phyloP scores from a whole-genome alignment of 352 stramenopile species.

The Phytophthora sojae region DNA sequence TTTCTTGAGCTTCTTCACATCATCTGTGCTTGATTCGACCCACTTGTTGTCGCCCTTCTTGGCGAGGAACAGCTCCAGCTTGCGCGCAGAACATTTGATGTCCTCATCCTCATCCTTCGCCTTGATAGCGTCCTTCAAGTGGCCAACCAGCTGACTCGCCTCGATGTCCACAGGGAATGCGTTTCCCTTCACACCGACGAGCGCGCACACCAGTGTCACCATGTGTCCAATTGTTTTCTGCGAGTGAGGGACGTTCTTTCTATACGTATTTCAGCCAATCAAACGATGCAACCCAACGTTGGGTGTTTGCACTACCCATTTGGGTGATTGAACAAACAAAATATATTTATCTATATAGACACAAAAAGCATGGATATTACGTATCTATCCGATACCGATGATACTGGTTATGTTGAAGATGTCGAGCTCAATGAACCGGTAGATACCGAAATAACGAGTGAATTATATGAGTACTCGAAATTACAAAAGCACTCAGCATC shows the following conservation, averaged over 20 bases:
- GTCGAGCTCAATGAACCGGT: not conserved
- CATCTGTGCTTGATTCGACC: not conserved
- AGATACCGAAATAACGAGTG: not conserved
- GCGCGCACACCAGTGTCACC: not conserved
- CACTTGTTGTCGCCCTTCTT: not conserved
- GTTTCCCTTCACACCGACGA: not conserved
- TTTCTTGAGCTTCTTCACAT: not conserved
- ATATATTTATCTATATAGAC: not conserved
- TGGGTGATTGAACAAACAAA: not conserved
- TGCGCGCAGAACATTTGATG: not conserved
- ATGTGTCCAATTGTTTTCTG: too few relatives aligned
- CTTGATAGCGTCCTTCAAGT: not conserved
- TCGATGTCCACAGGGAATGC: too few relatives aligned
- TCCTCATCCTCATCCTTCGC: not conserved
- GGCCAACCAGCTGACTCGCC: not conserved
- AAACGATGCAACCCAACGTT: too few relatives aligned
- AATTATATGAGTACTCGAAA: not conserved
- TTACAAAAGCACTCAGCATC: not conserved
- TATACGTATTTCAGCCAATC: too few relatives aligned
- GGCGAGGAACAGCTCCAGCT: not conserved
- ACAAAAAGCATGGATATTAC: not conserved
- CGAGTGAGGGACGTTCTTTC: too few relatives aligned
- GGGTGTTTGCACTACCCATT: not conserved
- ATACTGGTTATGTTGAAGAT: conserved; percentile 2
- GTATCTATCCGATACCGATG: conserved; percentile 4